phyloP scores from a whole-genome alignment of 1,284 basidiomycete species.

The Malassezia psittaci region DNA sequence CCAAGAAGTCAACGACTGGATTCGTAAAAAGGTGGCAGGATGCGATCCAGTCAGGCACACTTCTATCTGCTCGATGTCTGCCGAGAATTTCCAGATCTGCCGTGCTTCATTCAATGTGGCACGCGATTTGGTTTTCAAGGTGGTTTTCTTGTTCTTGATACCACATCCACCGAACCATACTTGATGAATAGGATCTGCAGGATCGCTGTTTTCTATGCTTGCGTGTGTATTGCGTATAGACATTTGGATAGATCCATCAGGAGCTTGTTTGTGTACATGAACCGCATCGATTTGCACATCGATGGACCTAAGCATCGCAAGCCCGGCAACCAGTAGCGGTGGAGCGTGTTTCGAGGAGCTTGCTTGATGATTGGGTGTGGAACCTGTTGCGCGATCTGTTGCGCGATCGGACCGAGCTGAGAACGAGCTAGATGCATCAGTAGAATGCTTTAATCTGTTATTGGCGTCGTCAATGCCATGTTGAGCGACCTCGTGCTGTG shows the following conservation, averaged over 20 bases:
- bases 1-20: conserved; percentile 19
- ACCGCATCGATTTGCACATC: neutral
- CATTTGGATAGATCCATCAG: conserved; percentile 12
- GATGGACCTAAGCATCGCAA: neutral
- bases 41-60: conserved; percentile 10
- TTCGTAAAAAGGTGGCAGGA: conserved; percentile 13
- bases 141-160: conserved; percentile 2
- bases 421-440: too few species aligned
- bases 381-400: too few species aligned
- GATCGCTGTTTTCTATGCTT: conserved; percentile 21
- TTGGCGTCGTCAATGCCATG: too few species aligned
- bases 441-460: too few species aligned
- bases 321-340: too few species aligned
- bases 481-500: too few species aligned
- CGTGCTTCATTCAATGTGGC: conserved; percentile 25
- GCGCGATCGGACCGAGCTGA: too few species aligned
- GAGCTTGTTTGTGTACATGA: conserved; percentile 13
- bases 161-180: conserved; percentile 43
- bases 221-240: neutral
- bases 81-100: conserved; percentile 26
- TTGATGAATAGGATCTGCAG: conserved; percentile 28
- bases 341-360: too few species aligned
- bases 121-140: neutral
- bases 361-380: too few species aligned
- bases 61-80: conserved; percentile 21